Conservation (phyloP, 2,329 filamentous ascomycete genomes). For the Sporothrix curviconia region DNA sequence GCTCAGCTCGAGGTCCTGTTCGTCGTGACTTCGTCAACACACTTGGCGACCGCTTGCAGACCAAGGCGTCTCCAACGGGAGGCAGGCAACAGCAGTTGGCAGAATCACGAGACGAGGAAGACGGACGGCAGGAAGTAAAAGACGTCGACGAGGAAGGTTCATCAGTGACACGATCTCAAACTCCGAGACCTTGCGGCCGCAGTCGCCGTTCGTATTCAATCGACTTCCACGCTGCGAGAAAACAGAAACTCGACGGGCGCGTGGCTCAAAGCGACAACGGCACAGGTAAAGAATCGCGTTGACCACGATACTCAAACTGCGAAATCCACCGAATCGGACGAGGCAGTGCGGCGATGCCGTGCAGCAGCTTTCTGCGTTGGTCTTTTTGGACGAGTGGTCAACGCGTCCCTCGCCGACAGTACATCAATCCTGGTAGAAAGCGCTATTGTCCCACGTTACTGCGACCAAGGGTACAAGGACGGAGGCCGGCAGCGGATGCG, state of each 20-base stretch:
- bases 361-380: conserved; percentile 63
- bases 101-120: background rate
- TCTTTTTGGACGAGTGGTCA: conserved; percentile 74
- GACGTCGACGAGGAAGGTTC: conserved; percentile 16
- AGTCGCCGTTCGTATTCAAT: background rate
- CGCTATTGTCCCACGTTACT: too few species aligned
- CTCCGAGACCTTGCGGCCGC: background rate
- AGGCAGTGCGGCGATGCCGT: conserved; percentile 65
- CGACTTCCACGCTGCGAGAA: background rate
- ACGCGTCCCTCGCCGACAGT: conserved; percentile 63
- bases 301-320: conserved; percentile 67
- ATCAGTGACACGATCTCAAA: conserved; percentile 16
- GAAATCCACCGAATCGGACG: conserved; percentile 60
- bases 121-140: conserved; percentile 19
- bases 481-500: conserved; percentile 15
- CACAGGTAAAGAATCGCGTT: conserved; percentile 80
- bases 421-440: conserved; percentile 71
- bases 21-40: conserved; percentile 47
- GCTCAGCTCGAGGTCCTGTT: conserved; percentile 54
- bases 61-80: conserved; percentile 38
- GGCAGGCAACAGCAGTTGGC: conserved; percentile 21
- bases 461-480: conserved; percentile 47
- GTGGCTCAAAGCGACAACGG: conserved; percentile 75
- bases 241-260: conserved; percentile 27
- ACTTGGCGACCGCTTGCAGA: conserved; percentile 52